Conservation (phyloP, 768 basidiomycete species). For the Kwoniella bestiolae region DNA sequence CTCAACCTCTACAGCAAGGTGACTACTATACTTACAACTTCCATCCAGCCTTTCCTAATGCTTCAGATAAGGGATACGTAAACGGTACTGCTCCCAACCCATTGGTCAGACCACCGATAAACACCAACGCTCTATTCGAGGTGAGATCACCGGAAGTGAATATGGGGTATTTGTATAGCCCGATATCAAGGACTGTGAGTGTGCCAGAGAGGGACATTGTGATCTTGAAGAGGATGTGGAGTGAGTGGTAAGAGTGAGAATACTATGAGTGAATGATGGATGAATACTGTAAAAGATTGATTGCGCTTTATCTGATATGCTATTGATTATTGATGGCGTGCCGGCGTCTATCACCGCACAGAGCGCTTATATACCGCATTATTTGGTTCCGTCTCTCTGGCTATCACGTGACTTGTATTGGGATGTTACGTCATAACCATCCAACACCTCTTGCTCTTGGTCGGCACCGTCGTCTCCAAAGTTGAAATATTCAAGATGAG, state of each 20-base stretch:
- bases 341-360: too few species aligned
- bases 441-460: neutral
- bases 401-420: neutral
- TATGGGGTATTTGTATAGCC: conserved; percentile 30
- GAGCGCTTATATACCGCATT: neutral
- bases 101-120: conserved; percentile 52
- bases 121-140: conserved; percentile 38
- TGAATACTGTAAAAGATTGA: too few species aligned
- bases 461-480: too few species aligned
- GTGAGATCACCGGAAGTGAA: conserved; percentile 44
- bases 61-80: conserved; percentile 28
- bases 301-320: neutral
- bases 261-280: neutral
- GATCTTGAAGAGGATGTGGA: neutral
- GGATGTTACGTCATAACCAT: neutral
- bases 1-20: too few species aligned
- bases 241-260: neutral
- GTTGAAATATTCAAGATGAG: too few species aligned
- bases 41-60: conserved; percentile 38
- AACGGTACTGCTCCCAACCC: conserved; percentile 45
- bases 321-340: neutral
- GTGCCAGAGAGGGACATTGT: conserved; percentile 16
- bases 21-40: conserved; percentile 54
- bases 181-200: conserved; percentile 5
- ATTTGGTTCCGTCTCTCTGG: too few species aligned